A percentile compares a stretch with the other conserved stretches of the same genome.
phyloP scores from a whole-genome alignment of 495 filamentous ascomycete genomes.

The Ramalina peruviana region DNA sequence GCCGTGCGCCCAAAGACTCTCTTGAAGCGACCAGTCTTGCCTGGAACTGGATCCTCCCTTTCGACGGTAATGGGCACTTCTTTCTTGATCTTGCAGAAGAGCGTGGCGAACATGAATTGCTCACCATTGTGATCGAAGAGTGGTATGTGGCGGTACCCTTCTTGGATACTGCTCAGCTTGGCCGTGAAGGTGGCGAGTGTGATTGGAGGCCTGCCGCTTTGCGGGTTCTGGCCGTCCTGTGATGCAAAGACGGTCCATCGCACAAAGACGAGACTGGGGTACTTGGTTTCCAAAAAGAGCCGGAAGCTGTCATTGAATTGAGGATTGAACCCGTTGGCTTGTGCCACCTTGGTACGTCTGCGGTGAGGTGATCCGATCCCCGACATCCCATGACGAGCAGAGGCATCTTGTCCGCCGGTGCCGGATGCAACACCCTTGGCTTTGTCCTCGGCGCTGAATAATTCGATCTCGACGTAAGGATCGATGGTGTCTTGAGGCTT shows the following conservation, averaged over 20 bases:
- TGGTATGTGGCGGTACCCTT: conserved; percentile 95
- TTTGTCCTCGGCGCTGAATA: conserved; percentile 89
- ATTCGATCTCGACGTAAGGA: conserved; percentile 87
- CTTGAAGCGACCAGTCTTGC: conserved; percentile 35
- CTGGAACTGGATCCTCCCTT: conserved; percentile 34
- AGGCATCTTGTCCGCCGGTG: conserved; percentile 57
- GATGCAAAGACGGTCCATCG: conserved; percentile 85
- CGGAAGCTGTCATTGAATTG: conserved; percentile 62
- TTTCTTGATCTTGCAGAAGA: conserved; percentile 78
- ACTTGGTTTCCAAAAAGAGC: conserved; percentile 72
- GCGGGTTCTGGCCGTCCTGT: conserved; percentile 47
- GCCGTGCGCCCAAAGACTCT: conserved; percentile 37
- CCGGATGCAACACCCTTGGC: conserved; percentile 44
- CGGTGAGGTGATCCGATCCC: conserved; percentile 65
- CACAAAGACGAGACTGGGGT: conserved; percentile 86
- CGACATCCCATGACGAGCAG: conserved; percentile 52
- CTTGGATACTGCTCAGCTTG: conserved; percentile 75
- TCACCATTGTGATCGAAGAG: conserved; percentile 80
- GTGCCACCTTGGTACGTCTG: conserved; percentile 60
- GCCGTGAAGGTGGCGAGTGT: conserved; percentile 79
- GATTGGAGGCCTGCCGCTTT: conserved; percentile 41
- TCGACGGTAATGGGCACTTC: conserved; percentile 38
- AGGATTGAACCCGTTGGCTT: conserved; percentile 85
- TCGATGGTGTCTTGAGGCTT: conserved; percentile 62
- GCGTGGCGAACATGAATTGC: conserved; percentile 82